Percentiles rank a stretch among this genome's conserved stretches.
phyloP scores from a whole-genome alignment of 352 stramenopile species.

The Hyphochytrium catenoides region DNA sequence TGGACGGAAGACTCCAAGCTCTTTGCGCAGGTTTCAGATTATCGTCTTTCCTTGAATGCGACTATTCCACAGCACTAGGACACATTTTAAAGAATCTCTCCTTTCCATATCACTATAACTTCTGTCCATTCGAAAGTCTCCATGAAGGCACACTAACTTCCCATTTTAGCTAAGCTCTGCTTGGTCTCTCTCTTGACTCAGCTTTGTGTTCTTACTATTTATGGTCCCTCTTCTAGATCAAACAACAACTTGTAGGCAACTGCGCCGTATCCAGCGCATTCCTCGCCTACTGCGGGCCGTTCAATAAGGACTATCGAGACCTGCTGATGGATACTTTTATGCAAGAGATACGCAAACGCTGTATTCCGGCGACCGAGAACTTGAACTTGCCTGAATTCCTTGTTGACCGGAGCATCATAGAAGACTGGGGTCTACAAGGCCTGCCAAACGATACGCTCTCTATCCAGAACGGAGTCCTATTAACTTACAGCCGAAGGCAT shows the following conservation, averaged over 20 bases:
- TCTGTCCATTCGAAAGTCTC: too few species aligned
- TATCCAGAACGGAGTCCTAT: slow-evolving; percentile 69
- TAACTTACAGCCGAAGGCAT: slow-evolving; percentile 39
- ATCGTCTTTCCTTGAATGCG: too few species aligned
- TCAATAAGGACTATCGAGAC: slow-evolving; percentile 58
- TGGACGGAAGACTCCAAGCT: slow-evolving; percentile 68
- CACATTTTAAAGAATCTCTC: too few species aligned
- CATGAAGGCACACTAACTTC: too few species aligned
- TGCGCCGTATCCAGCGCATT: slow-evolving; percentile 58
- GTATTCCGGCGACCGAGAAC: slow-evolving; percentile 34
- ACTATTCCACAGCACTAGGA: too few species aligned
- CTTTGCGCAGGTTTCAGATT: slow-evolving; percentile 58
- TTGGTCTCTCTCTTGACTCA: too few species aligned
- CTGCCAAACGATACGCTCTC: slow-evolving; percentile 59
- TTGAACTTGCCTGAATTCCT: slow-evolving; percentile 45
- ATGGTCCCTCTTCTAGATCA: too few species aligned
- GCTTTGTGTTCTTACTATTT: too few species aligned
- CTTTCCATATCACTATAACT: too few species aligned
- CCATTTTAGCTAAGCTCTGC: too few species aligned
- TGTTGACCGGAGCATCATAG: slow-evolving; percentile 36
- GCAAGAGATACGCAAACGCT: slow-evolving; percentile 23
- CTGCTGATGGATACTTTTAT: slow-evolving; percentile 30
- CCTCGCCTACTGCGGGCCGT: slow-evolving; percentile 63
- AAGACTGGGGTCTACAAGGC: slow-evolving; percentile 63
- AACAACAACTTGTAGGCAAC: slow-evolving; percentile 54